phyloP scores from a whole-genome alignment of 306 rosid genomes.

The Canavalia gladiata region DNA sequence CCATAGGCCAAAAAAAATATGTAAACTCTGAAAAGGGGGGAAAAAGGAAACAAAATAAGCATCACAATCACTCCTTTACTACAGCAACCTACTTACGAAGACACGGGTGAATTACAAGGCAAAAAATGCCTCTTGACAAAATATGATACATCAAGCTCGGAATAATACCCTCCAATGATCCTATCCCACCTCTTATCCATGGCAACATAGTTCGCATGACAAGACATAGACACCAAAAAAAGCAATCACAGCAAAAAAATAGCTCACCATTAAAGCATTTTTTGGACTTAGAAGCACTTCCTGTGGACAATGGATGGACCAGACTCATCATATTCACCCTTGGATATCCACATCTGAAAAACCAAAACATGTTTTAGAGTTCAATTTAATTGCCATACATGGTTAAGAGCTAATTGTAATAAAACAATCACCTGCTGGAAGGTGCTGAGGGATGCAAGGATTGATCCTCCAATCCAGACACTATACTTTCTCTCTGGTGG shows the following conservation, averaged over 20 bases:
- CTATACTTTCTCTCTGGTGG: constrained; percentile 98
- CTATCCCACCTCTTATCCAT: constrained; percentile 55
- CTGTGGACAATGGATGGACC: constrained; percentile 98
- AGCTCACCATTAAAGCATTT: constrained; percentile 73
- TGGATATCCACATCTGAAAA: constrained; percentile 93
- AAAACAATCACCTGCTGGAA: constrained; percentile 85
- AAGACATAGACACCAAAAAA: constrained; percentile 80
- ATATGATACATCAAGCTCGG: constrained; percentile 52
- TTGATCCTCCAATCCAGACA: constrained; percentile 99
- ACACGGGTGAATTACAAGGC: constrained; percentile 61
- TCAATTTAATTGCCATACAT: constrained; percentile 7
- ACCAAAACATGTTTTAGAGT: constrained; percentile 41
- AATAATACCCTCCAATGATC: constrained; percentile 55
- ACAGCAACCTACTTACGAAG: constrained; percentile 68
- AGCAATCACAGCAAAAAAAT: constrained; percentile 71
- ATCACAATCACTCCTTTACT: constrained; percentile 78
- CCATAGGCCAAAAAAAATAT: constrained; percentile 53
- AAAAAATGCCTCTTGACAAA: constrained; percentile 50
- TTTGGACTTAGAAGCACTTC: constrained; percentile 85
- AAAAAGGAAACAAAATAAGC: constrained; percentile 44
- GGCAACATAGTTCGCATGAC: constrained; percentile 70
- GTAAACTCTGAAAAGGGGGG: constrained; percentile 39
- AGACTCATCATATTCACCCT: constrained; percentile 96
- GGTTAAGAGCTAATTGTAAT: not conserved
- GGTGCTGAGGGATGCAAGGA: constrained; percentile 99